Conservation (phyloP, 2,329 filamentous ascomycete species). For the Dothideomycetes sp. region DNA sequence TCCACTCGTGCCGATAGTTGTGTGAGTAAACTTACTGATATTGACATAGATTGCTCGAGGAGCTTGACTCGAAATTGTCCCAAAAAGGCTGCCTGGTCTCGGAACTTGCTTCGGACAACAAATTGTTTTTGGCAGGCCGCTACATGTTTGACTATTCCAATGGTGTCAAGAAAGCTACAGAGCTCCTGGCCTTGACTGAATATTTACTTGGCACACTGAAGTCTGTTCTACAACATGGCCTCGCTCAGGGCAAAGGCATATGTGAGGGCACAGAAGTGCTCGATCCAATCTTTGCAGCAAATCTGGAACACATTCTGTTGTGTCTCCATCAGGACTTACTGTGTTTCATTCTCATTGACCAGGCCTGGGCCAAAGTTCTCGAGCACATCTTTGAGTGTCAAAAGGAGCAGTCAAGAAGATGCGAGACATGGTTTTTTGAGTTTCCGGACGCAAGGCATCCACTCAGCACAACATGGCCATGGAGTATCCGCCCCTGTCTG, state of each 20-base stretch:
- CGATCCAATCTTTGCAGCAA: slow-evolving; percentile 31
- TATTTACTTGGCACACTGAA: slow-evolving; percentile 26
- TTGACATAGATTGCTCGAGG: background rate
- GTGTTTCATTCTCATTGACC: slow-evolving; percentile 16
- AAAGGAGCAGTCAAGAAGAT: slow-evolving; percentile 17
- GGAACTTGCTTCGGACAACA: slow-evolving; percentile 19
- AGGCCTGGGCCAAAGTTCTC: slow-evolving; percentile 16
- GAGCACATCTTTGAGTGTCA: slow-evolving; percentile 20
- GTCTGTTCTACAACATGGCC: slow-evolving; percentile 13
- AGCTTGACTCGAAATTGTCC: background rate
- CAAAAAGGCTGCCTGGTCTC: background rate
- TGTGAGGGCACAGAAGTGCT: slow-evolving; percentile 21
- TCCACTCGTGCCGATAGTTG: background rate
- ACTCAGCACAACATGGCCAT: slow-evolving; percentile 31
- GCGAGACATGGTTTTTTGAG: slow-evolving; percentile 25
- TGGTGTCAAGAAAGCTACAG: slow-evolving; percentile 24
- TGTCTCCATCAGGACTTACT: slow-evolving; percentile 30
- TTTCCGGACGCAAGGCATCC: slow-evolving; percentile 25
- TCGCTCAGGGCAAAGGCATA: slow-evolving; percentile 22
- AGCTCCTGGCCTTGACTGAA: slow-evolving; percentile 24
- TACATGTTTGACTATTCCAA: slow-evolving; percentile 19
- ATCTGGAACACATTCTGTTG: slow-evolving; percentile 35
- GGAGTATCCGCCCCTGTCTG: slow-evolving; percentile 28
- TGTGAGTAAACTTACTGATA: slow-evolving; percentile 16
- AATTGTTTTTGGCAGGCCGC: slow-evolving; percentile 29